Percentiles rank a stretch among this genome's conserved stretches.
These are phyloP conservation scores for Agaricales sp. DNA, from an alignment of 1,284 basidiomycete genomes.

Conservation along the genomic window DNA sequence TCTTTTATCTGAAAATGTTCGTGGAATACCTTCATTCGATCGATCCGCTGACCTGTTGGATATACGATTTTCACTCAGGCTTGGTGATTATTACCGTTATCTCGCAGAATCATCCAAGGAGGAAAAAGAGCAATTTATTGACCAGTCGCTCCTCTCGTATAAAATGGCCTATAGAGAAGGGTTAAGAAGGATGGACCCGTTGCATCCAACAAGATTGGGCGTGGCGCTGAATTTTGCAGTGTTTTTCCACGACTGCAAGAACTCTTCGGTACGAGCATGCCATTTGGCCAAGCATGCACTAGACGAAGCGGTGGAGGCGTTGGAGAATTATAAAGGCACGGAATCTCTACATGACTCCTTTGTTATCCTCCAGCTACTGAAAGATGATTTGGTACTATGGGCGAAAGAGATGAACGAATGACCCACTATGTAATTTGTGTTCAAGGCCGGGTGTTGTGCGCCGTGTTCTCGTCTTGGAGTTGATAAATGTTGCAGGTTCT, in stretches of 20 bases:
- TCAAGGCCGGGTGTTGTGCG: constrained; percentile 4
- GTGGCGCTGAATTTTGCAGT: constrained; percentile 95
- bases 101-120: constrained; percentile 50
- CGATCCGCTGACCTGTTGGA: not conserved
- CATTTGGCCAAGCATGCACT: constrained; percentile 76
- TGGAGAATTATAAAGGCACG: constrained; percentile 28
- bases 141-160: constrained; percentile 51
- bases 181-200: constrained; percentile 41
- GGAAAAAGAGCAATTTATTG: constrained; percentile 37
- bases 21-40: constrained; percentile 10
- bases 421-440: constrained; percentile 13
- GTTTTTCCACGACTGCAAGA: constrained; percentile 93
- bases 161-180: constrained; percentile 60
- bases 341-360: constrained; percentile 49
- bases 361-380: constrained; percentile 54
- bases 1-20: constrained; percentile 64
- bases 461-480: too few relatives aligned
- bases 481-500: too few relatives aligned
- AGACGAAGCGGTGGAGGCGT: constrained; percentile 50
- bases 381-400: constrained; percentile 59
- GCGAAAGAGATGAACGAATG: constrained; percentile 42
- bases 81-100: constrained; percentile 63
- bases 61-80: constrained; percentile 26
- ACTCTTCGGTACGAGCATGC: constrained; percentile 87
- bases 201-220: constrained; percentile 72